Evolutionary conservation across 2,329 filamentous ascomycete species (phyloP).

Genomic region (Zymoseptoria crescenta): DNA sequence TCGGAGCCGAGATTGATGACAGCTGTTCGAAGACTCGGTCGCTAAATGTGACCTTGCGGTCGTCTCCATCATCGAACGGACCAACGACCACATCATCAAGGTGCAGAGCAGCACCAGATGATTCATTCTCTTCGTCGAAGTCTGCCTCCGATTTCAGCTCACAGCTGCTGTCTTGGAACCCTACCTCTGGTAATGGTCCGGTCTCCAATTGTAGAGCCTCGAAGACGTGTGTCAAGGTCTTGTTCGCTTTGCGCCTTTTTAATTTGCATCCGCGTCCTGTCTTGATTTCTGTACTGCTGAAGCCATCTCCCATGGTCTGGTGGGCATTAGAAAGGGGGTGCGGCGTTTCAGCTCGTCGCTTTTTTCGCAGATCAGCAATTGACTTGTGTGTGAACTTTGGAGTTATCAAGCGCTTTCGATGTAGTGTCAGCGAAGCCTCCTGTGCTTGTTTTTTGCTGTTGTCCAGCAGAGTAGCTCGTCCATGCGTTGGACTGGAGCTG

Average conservation of each 20-base stretch:
- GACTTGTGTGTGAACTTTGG: conserved; percentile 17
- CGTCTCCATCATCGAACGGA: neutral
- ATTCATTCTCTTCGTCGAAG: neutral
- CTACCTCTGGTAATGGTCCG: conserved; percentile 23
- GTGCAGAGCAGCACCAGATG: neutral
- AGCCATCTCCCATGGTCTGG: conserved; percentile 15
- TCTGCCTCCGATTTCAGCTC: conserved; percentile 6
- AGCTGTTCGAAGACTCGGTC: conserved; percentile 16
- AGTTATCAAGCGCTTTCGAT: conserved; percentile 17
- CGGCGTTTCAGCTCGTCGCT: conserved; percentile 4
- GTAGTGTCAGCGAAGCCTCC: conserved; percentile 13
- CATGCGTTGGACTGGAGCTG: conserved; percentile 1
- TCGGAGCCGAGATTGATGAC: conserved; percentile 22
- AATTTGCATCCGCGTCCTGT: neutral
- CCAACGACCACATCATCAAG: neutral
- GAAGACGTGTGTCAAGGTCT: conserved; percentile 7
- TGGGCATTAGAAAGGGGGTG: neutral
- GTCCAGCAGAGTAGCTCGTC: neutral
- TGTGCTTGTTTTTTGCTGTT: neutral
- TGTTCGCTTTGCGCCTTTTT: conserved; percentile 1
- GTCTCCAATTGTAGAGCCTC: conserved; percentile 11
- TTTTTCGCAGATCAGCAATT: conserved; percentile 9
- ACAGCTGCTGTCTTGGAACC: conserved; percentile 11
- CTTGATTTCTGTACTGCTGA: conserved; percentile 15
- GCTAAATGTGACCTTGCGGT: conserved; percentile 15